Evolutionary conservation across 2,329 filamentous ascomycete species (phyloP).

Genomic region (Ceratocystis huliohia): DNA sequence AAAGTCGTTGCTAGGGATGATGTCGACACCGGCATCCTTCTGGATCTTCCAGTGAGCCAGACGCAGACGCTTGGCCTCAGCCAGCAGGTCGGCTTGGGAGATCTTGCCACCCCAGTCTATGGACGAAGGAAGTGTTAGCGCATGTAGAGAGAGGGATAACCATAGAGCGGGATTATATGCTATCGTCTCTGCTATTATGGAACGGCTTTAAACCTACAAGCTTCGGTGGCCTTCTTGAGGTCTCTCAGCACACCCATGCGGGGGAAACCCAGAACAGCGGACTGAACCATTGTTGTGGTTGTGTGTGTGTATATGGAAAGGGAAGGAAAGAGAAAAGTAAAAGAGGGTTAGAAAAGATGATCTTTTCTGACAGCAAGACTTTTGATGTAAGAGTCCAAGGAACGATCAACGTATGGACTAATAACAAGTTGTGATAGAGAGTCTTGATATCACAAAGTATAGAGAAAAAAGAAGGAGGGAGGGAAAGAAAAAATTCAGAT

Average conservation of each 20-base stretch:
- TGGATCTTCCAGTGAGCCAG: conserved; percentile 99
- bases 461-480: conserved; percentile 9
- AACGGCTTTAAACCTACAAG: conserved; percentile 44
- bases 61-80: conserved; percentile 93
- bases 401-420: conserved; percentile 17
- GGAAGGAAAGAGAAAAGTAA: background rate
- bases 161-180: background rate
- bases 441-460: conserved; percentile 13
- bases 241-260: conserved; percentile 97
- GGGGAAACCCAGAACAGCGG: conserved; percentile 89
- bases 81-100: conserved; percentile 77
- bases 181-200: background rate
- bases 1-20: conserved; percentile 99
- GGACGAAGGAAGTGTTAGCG: conserved; percentile 19
- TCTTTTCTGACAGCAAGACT: conserved; percentile 13
- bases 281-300: conserved; percentile 47
- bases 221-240: conserved; percentile 99
- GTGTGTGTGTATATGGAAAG: conserved; percentile 20
- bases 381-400: conserved; percentile 11
- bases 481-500: background rate
- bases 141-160: conserved; percentile 17
- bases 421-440: conserved; percentile 14
- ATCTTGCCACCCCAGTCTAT: conserved; percentile 81
- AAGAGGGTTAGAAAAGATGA: conserved; percentile 5
- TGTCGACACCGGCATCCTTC: conserved; percentile 92